These are phyloP conservation scores for Cucumis hystrix DNA, from an alignment of 306 rosid species.

Conservation along the genomic window DNA sequence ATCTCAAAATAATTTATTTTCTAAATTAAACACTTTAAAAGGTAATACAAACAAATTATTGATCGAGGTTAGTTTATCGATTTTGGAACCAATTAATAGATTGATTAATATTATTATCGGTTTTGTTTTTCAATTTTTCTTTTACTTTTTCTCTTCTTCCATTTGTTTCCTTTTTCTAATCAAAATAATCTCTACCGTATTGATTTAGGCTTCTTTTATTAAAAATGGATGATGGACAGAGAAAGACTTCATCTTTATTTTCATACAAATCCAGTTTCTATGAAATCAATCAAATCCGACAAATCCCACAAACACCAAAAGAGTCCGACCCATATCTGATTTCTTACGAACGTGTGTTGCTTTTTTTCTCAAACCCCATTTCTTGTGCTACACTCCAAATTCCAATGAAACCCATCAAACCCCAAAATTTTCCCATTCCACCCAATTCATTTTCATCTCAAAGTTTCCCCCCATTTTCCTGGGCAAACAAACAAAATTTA, in stretches of 20 bases:
- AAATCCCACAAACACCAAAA: background rate
- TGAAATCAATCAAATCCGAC: background rate
- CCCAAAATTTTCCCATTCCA: background rate
- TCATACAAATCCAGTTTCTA: background rate
- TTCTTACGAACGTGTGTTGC: background rate
- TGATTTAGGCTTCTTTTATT: too few species aligned
- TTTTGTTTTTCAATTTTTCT: too few species aligned
- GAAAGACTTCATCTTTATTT: background rate
- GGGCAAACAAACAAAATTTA: conserved; percentile 1
- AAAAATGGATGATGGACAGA: too few species aligned
- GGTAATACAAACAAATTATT: too few species aligned
- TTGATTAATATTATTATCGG: too few species aligned
- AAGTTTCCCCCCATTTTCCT: background rate
- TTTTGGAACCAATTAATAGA: too few species aligned
- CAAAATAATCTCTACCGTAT: too few species aligned
- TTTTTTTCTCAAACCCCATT: background rate
- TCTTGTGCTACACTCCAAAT: conserved; percentile 3
- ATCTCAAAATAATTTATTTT: too few species aligned
- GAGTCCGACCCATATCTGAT: background rate
- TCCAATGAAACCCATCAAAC: background rate
- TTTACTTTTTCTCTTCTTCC: too few species aligned
- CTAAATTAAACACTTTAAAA: too few species aligned
- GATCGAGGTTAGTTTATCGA: too few species aligned
- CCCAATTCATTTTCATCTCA: background rate
- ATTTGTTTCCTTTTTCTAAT: too few species aligned